Evolutionary conservation across 192 early-diverging fungal species (phyloP), one percentile per base, ranked within the genome.

Genomic region (Rhizoclosmatium sp.): DNA sequence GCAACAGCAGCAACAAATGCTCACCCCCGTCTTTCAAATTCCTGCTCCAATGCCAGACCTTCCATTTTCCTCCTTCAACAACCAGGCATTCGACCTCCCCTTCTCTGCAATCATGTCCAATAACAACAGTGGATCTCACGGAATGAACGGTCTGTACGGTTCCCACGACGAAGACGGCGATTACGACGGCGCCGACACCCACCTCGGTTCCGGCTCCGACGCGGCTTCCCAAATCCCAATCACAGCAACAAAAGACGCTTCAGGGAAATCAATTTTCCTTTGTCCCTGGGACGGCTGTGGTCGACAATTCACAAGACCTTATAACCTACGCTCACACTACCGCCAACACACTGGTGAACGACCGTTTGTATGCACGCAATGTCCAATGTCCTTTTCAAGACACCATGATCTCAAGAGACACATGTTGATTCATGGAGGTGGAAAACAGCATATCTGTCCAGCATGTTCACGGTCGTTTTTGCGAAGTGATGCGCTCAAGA

Each of bases 361-460:
- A 12, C 62, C 62, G 9, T 65, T 65, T n/a, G 19, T 21, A 2
- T 65, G 62, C 31, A 14, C n/a, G 4, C 67, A 69, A 47, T 69
- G 67, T 23, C 40, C 42, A 46, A 19, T 69, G 42, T n/a, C 12
- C 3, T 69, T 69, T n/a, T n/a, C 12, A 2, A 21, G 67, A 2
- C 67, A 69, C 14, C 67, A 69, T 69, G 67, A 69, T 47, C 23
- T 69, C 12, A 69, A 69, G 44, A 21, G 67, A 19, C 67, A 69
- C 42, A 47, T 44, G 67, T 23, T 69, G 2, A 69, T 69, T 47
- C 67, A 69, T 44, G 67, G 42, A 3, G 67, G 67, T 47, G 67
- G 67, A 0, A 42, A 47, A 0, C 67, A 69, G 46, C 67, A 69
- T 23, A 19, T 23, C 12, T 69, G 67, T 47, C 67, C 67, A 69